These are phyloP conservation scores for Leucocoprinus sp. DNA, from an alignment of 768 basidiomycete genomes.

Conservation along the genomic window DNA sequence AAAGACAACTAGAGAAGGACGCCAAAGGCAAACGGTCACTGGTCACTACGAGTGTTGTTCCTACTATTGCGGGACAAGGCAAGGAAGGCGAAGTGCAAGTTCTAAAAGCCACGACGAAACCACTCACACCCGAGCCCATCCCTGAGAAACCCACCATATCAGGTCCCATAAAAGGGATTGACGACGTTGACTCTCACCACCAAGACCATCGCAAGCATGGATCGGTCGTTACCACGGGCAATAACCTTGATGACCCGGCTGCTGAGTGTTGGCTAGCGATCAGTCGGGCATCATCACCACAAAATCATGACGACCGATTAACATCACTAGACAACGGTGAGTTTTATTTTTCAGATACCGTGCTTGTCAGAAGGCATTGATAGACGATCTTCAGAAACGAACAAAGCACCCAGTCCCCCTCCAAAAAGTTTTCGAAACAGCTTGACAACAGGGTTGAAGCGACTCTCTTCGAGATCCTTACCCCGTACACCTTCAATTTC, in stretches of 20 bases:
- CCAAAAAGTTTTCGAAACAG: slow-evolving; percentile 43
- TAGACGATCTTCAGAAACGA: slow-evolving; percentile 13
- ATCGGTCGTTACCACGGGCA: not conserved
- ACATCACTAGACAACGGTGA: slow-evolving; percentile 13
- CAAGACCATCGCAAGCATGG: not conserved
- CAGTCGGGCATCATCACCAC: slow-evolving; percentile 9
- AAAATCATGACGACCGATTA: slow-evolving; percentile 13
- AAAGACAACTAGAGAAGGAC: not conserved
- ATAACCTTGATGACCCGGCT: not conserved
- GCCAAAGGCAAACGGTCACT: not conserved
- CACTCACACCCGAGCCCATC: slow-evolving; percentile 7
- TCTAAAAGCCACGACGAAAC: slow-evolving; percentile 1
- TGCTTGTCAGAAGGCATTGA: not conserved
- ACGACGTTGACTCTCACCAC: not conserved
- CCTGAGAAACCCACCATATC: not conserved
- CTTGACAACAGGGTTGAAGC: slow-evolving; percentile 36
- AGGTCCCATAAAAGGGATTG: not conserved
- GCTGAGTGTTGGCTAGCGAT: slow-evolving; percentile 12
- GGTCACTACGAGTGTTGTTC: not conserved
- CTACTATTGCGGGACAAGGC: not conserved
- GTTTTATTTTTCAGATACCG: not conserved
- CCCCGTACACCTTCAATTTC: slow-evolving; percentile 62
- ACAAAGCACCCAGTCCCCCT: slow-evolving; percentile 35
- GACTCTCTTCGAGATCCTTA: slow-evolving; percentile 40
- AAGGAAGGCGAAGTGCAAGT: not conserved